Conservation (phyloP, 192 early-diverging fungal genomes). For the Linderina pennispora region DNA sequence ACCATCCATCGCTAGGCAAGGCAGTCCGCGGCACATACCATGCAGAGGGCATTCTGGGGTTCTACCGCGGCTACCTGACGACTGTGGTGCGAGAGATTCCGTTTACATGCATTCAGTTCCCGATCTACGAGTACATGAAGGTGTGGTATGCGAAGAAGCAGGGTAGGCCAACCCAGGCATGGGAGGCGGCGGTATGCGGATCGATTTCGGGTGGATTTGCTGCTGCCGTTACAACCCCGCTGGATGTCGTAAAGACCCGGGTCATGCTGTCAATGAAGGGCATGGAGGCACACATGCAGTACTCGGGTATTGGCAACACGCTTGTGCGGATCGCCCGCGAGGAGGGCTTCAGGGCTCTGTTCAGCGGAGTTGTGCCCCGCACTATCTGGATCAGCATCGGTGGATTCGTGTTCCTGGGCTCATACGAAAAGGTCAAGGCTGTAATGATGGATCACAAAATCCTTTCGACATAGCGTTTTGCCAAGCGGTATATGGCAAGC, state of each 20-base stretch:
- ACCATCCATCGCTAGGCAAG: slow-evolving; percentile 52
- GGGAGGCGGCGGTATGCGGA: slow-evolving; percentile 82
- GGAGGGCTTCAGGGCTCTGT: slow-evolving; percentile 72
- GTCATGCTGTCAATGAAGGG: slow-evolving; percentile 81
- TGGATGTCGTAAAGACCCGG: slow-evolving; percentile 95
- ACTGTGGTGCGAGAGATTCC: slow-evolving; percentile 96
- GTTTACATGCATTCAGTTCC: slow-evolving; percentile 95
- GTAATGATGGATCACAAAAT: no score
- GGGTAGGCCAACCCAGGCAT: slow-evolving; percentile 54
- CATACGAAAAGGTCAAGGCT: slow-evolving; percentile 78
- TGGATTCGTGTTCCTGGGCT: slow-evolving; percentile 92
- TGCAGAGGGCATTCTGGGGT: slow-evolving; percentile 71
- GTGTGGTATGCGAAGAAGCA: slow-evolving; percentile 44
- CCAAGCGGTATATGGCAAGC: no score
- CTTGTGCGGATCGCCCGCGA: slow-evolving; percentile 67
- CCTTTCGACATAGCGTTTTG: no score
- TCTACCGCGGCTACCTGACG: slow-evolving; percentile 89
- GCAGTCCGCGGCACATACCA: slow-evolving; percentile 62
- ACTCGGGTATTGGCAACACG: slow-evolving; percentile 64
- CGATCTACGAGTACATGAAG: slow-evolving; percentile 90
- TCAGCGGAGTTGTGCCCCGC: slow-evolving; percentile 88
- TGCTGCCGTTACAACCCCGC: slow-evolving; percentile 85
- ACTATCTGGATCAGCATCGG: slow-evolving; percentile 95
- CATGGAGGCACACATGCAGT: slow-evolving; percentile 39
- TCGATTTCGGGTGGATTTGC: slow-evolving; percentile 85